Evolutionary conservation across 2,329 filamentous ascomycete species (phyloP).

Genomic region (Pseudocercospora eumusae): DNA sequence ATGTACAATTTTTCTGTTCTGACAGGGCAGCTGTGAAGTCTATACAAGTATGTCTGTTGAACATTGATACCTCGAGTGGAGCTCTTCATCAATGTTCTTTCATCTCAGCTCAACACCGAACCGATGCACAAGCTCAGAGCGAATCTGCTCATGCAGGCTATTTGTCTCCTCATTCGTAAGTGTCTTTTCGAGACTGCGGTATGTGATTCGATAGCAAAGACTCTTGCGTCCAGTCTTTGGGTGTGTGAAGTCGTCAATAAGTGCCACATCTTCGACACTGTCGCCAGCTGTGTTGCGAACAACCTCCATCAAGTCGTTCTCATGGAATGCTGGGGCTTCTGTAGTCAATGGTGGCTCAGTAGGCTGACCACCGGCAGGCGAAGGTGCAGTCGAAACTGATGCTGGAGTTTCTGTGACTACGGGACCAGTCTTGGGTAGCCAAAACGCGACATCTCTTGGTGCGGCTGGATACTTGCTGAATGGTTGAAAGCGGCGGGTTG

Average conservation of each 20-base stretch:
- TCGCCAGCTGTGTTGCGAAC: conserved; percentile 81
- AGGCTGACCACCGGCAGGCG: conserved; percentile 40
- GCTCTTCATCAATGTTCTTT: neutral
- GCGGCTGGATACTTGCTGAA: conserved; percentile 92
- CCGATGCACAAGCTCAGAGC: conserved; percentile 63
- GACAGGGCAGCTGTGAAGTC: neutral
- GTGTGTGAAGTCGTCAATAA: conserved; percentile 85
- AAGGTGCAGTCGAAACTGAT: conserved; percentile 38
- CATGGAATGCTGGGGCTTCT: conserved; percentile 65
- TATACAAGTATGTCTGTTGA: neutral
- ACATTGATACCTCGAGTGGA: neutral
- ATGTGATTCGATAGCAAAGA: conserved; percentile 90
- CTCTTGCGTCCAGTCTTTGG: conserved; percentile 81
- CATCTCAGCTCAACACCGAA: conserved; percentile 78
- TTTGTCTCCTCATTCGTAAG: conserved; percentile 83
- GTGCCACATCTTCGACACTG: conserved; percentile 79
- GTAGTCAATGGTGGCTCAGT: conserved; percentile 40
- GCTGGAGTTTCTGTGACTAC: conserved; percentile 38
- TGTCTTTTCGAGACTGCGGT: conserved; percentile 87
- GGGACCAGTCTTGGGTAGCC: conserved; percentile 58
- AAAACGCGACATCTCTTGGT: conserved; percentile 92
- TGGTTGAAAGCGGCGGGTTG: conserved; percentile 69
- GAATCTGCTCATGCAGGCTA: conserved; percentile 69
- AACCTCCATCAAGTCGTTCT: conserved; percentile 97
- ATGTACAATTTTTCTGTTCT: conserved; percentile 6